phyloP scores from a whole-genome alignment of 768 basidiomycete genomes.

The Cystobasidium ongulense region DNA sequence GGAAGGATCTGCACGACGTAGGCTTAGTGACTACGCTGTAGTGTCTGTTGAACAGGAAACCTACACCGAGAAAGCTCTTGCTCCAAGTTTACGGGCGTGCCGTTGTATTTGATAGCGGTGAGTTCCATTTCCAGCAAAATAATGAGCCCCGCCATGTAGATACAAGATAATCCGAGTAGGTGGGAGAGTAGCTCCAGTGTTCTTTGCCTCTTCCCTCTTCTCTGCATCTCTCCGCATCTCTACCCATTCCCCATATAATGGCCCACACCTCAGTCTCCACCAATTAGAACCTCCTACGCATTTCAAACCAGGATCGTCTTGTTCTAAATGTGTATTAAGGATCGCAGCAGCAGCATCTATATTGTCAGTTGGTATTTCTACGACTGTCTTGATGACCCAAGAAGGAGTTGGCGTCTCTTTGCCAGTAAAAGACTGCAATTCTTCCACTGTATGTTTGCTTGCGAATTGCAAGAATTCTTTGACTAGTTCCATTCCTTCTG shows the following conservation, averaged over 20 bases:
- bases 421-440: constrained; percentile 41
- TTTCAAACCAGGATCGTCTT: constrained; percentile 40
- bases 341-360: constrained; percentile 42
- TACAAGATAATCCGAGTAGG: constrained; percentile 41
- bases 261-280: constrained; percentile 45
- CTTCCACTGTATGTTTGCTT: constrained; percentile 44
- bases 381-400: constrained; percentile 43
- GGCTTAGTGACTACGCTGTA: not conserved
- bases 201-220: constrained; percentile 21
- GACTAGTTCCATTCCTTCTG: constrained; percentile 45
- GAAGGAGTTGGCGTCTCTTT: constrained; percentile 43
- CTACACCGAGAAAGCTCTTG: constrained; percentile 49
- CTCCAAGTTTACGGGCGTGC: constrained; percentile 82
- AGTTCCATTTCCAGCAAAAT: constrained; percentile 46
- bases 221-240: constrained; percentile 47
- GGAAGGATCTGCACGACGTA: constrained; percentile 46
- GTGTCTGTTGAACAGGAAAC: not conserved
- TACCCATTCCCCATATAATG: constrained; percentile 46
- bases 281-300: constrained; percentile 45
- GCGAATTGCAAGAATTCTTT: constrained; percentile 45
- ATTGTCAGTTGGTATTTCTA: constrained; percentile 40
- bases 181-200: not conserved
- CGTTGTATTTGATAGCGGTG: constrained; percentile 60
- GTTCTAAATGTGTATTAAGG: constrained; percentile 42
- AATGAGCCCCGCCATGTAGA: constrained; percentile 47